A percentile compares a stretch with the other conserved stretches of the same genome.
phyloP scores from a whole-genome alignment of 495 filamentous ascomycete genomes.

The Tetracladium setigerum region DNA sequence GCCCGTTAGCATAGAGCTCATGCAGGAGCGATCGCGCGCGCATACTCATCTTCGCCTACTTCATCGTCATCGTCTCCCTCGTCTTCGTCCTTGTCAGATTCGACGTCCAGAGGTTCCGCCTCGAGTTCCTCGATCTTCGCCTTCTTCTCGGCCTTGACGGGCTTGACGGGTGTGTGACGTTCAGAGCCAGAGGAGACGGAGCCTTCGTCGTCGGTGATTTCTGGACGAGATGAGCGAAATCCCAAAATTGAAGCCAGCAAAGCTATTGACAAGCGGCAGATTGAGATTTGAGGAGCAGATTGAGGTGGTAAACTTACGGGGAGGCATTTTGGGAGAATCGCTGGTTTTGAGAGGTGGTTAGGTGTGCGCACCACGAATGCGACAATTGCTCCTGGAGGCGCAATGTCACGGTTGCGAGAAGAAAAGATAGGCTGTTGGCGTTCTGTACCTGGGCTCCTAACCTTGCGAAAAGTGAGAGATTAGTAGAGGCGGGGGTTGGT shows the following conservation, averaged over 20 bases:
- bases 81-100: constrained; percentile 27
- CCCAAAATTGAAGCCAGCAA: constrained; percentile 6
- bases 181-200: constrained; percentile 1
- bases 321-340: constrained; percentile 20
- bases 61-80: constrained; percentile 31
- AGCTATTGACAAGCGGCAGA: constrained; percentile 1
- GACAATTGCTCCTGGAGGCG: no score
- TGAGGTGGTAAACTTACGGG: constrained; percentile 19
- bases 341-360: neutral
- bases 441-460: no score
- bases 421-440: no score
- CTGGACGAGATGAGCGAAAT: constrained; percentile 17
- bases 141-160: constrained; percentile 22
- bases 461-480: no score
- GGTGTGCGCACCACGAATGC: neutral
- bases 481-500: no score
- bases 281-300: neutral
- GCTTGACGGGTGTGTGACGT: no score
- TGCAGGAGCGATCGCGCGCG: neutral
- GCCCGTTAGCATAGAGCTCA: neutral
- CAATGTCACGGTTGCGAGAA: no score
- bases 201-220: constrained; percentile 18
- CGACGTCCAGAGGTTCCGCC: constrained; percentile 19
- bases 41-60: constrained; percentile 36
- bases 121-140: constrained; percentile 32